phyloP scores from a whole-genome alignment of 2,329 filamentous ascomycete species.

The Balansia obtecta region DNA sequence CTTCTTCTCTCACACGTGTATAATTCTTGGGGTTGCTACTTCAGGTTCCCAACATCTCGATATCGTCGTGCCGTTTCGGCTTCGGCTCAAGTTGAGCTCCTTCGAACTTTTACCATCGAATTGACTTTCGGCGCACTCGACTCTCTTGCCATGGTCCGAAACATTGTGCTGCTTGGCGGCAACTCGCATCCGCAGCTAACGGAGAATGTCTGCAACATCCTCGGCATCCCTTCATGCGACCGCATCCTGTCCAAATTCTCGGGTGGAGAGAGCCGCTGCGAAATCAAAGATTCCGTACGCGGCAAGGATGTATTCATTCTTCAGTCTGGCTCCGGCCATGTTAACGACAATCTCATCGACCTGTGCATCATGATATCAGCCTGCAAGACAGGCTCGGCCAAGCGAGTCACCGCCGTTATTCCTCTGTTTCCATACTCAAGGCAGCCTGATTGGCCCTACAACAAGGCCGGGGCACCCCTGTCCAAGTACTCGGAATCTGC shows the following conservation, averaged over 20 bases:
- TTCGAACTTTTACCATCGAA: background rate
- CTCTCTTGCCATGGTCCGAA: slow-evolving; percentile 65
- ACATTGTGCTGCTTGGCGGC: slow-evolving; percentile 86
- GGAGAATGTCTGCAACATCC: slow-evolving; percentile 74
- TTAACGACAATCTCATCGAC: slow-evolving; percentile 95
- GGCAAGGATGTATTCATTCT: slow-evolving; percentile 99
- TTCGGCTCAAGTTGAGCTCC: background rate
- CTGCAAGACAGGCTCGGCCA: slow-evolving; percentile 87
- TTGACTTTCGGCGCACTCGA: slow-evolving; percentile 2
- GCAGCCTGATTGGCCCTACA: slow-evolving; percentile 93
- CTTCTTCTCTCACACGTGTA: background rate
- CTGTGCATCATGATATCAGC: slow-evolving; percentile 97
- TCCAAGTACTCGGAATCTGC: slow-evolving; percentile 48
- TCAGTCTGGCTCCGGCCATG: slow-evolving; percentile 80
- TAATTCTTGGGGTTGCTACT: background rate
- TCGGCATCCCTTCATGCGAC: slow-evolving; percentile 76
- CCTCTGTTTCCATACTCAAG: slow-evolving; percentile 94
- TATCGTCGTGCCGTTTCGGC: background rate
- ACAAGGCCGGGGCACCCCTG: slow-evolving; percentile 84
- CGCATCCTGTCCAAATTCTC: slow-evolving; percentile 86
- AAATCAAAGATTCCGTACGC: slow-evolving; percentile 91
- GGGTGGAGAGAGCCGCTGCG: slow-evolving; percentile 86
- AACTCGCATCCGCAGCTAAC: slow-evolving; percentile 85
- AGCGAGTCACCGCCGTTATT: slow-evolving; percentile 83
- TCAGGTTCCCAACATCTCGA: background rate